Conservation (phyloP, 164 flowering plant genomes). For the Berberis vulgaris region DNA sequence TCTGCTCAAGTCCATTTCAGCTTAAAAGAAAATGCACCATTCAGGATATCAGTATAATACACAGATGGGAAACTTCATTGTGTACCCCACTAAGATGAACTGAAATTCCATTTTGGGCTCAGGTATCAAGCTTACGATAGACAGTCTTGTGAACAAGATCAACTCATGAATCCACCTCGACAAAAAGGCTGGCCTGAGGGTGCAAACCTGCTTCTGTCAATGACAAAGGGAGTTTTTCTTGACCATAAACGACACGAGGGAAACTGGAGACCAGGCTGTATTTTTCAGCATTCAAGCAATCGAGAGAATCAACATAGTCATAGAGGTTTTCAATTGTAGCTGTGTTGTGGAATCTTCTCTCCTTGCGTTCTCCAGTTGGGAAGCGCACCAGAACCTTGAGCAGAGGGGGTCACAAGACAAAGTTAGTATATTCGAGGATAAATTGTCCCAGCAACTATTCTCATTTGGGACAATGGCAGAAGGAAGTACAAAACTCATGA, state of each 20-base stretch:
- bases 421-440: not conserved
- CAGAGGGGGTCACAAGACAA: not conserved
- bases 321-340: conserved; percentile 71
- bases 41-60: too few species aligned
- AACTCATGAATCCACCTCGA: conserved; percentile 46
- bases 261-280: conserved; percentile 85
- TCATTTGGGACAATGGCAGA: too few species aligned
- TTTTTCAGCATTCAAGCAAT: conserved; percentile 55
- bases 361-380: conserved; percentile 88
- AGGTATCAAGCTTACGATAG: too few species aligned
- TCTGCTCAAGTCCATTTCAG: too few species aligned
- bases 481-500: too few species aligned
- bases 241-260: conserved; percentile 69
- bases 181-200: conserved; percentile 93
- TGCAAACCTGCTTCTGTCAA: conserved; percentile 88
- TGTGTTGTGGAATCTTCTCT: conserved; percentile 65
- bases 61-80: too few species aligned
- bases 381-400: conserved; percentile 78
- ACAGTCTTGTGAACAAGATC: too few species aligned
- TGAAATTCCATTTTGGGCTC: too few species aligned
- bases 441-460: too few species aligned
- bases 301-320: conserved; percentile 90
- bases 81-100: too few species aligned
- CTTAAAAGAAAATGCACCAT: too few species aligned
- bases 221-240: conserved; percentile 57